A percentile compares a stretch with the other conserved stretches of the same genome.
Conservation (phyloP, 2,329 filamentous ascomycete species). For the Boeremia lycopersici region DNA sequence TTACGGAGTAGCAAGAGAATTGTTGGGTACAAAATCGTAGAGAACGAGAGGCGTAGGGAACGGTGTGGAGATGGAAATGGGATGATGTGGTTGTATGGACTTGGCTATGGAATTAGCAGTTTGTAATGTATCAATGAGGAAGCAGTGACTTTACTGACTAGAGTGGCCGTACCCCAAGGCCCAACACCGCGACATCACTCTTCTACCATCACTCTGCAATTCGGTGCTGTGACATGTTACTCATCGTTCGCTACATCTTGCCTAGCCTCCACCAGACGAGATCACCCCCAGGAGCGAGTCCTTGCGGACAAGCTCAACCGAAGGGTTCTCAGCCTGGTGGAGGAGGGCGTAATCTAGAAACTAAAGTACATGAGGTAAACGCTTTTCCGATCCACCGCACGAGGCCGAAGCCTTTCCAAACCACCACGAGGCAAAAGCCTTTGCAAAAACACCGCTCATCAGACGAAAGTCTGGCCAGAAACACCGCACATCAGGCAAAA, state of each 20-base stretch:
- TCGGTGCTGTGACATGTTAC: not conserved
- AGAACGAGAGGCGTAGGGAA: not conserved
- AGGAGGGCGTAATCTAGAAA: not conserved
- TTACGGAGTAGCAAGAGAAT: not conserved
- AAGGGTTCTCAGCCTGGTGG: conserved; percentile 6
- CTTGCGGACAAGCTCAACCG: conserved; percentile 10
- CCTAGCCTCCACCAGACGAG: conserved; percentile 5
- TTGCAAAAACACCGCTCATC: too few relatives aligned
- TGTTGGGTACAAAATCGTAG: not conserved
- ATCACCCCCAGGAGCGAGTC: conserved; percentile 12
- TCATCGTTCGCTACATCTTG: not conserved
- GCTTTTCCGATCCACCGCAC: too few relatives aligned
- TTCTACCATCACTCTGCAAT: not conserved
- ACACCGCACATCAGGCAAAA: too few relatives aligned
- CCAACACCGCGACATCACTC: too few relatives aligned
- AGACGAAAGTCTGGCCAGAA: too few relatives aligned
- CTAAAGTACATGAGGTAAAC: not conserved
- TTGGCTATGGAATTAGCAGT: too few relatives aligned
- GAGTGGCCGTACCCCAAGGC: too few relatives aligned
- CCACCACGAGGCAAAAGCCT: too few relatives aligned
- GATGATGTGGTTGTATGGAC: not conserved
- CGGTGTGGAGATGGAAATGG: not conserved
- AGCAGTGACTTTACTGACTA: too few relatives aligned
- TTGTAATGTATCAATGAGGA: too few relatives aligned
- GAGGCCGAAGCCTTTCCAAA: not conserved